A percentile compares a stretch with the other conserved stretches of the same genome.
Evolutionary conservation across 495 filamentous ascomycete genomes (phyloP).

Genomic region (Penicillium robsamsonii): DNA sequence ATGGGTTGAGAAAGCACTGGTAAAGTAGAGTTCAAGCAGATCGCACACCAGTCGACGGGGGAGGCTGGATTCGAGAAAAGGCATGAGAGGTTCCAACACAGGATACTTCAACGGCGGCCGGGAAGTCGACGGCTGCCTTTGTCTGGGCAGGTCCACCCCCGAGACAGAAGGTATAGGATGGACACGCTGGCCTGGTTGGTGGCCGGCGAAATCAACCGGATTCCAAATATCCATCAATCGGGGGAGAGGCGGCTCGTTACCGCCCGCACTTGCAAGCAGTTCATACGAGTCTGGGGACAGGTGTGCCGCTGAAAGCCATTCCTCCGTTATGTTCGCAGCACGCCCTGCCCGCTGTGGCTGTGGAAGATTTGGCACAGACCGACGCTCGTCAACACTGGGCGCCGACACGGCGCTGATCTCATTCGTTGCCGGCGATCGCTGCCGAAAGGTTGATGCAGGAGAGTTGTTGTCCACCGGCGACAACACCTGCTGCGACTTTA

Average conservation of each 20-base stretch:
- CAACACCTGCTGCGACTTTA: slow-evolving; percentile 10
- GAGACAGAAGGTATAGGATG: slow-evolving; percentile 15
- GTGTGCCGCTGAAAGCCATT: slow-evolving; percentile 42
- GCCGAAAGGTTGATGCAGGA: slow-evolving; percentile 27
- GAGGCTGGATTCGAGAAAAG: slow-evolving; percentile 70
- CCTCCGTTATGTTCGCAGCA: slow-evolving; percentile 31
- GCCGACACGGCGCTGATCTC: slow-evolving; percentile 32
- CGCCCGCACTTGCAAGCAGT: slow-evolving; percentile 26
- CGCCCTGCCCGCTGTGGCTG: slow-evolving; percentile 17
- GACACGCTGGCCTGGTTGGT: slow-evolving; percentile 10
- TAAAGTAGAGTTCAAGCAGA: slow-evolving; percentile 82
- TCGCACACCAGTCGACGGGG: slow-evolving; percentile 78
- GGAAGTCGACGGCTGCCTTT: slow-evolving; percentile 15
- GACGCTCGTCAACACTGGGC: slow-evolving; percentile 35
- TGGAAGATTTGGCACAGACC: slow-evolving; percentile 23
- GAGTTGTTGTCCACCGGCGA: slow-evolving; percentile 31
- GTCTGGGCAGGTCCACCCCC: slow-evolving; percentile 11
- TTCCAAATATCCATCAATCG: slow-evolving; percentile 41
- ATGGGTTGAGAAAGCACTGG: slow-evolving; percentile 78
- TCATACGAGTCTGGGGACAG: slow-evolving; percentile 42
- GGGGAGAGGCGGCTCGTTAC: slow-evolving; percentile 32
- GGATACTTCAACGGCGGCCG: slow-evolving; percentile 66
- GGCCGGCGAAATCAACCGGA: slow-evolving; percentile 30
- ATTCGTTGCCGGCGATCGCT: slow-evolving; percentile 36
- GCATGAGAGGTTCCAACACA: slow-evolving; percentile 77